These are phyloP conservation scores for Spinacia oleracea DNA, from an alignment of 179 eudicot species.

Conservation along the genomic window DNA sequence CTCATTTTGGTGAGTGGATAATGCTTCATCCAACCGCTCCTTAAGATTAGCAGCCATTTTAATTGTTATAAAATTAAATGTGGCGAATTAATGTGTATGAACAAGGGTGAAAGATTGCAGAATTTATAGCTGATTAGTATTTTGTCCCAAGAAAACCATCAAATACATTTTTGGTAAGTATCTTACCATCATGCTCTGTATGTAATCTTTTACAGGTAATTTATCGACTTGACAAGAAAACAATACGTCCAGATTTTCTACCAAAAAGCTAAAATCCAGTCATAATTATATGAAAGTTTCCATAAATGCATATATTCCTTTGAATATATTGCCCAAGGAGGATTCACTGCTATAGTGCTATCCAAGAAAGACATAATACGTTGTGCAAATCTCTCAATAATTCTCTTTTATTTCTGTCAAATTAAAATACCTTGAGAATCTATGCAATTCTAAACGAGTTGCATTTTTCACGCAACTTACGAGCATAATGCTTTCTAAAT, in stretches of 20 bases:
- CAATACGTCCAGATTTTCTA: conserved; percentile 22
- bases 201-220: conserved; percentile 10
- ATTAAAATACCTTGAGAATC: conserved; percentile 3
- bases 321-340: conserved; percentile 14
- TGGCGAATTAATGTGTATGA: conserved; percentile 12
- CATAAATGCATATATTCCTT: conserved; percentile 8
- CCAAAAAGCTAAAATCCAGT: conserved; percentile 9
- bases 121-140: conserved; percentile 25
- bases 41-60: conserved; percentile 42
- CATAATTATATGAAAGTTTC: conserved; percentile 21
- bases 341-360: conserved; percentile 10
- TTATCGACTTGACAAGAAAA: conserved; percentile 27
- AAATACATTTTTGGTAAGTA: conserved; percentile 4
- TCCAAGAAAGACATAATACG: conserved; percentile 16
- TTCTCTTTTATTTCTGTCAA: neutral
- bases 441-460: conserved; percentile 6
- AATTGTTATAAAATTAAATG: neutral
- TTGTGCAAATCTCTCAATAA: conserved; percentile 6
- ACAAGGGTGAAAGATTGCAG: neutral
- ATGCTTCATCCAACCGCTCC: conserved; percentile 50
- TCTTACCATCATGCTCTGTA: conserved; percentile 13
- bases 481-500: neutral
- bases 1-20: conserved; percentile 51
- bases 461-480: neutral
- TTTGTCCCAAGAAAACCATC: conserved; percentile 29